A percentile compares a stretch with the other conserved stretches of the same genome.
These are phyloP conservation scores for Cercospora nicotianae DNA, from an alignment of 2,329 filamentous ascomycete genomes.

Conservation along the genomic window DNA sequence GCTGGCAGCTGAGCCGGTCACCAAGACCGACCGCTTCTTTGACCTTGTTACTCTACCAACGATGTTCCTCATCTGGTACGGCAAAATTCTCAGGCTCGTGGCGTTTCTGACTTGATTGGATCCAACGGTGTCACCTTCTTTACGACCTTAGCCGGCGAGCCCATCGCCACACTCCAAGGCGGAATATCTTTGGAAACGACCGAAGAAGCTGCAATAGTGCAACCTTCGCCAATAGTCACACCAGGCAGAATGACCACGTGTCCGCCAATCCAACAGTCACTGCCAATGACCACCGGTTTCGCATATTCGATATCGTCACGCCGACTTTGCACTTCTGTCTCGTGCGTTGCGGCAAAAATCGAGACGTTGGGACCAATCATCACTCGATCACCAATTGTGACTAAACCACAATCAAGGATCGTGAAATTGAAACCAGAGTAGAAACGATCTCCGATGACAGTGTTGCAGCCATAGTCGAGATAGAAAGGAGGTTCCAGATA, in stretches of 20 bases:
- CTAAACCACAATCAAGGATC: slow-evolving; percentile 54
- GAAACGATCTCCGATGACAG: slow-evolving; percentile 61
- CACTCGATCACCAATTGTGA: slow-evolving; percentile 54
- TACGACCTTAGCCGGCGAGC: slow-evolving; percentile 27
- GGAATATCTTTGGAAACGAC: slow-evolving; percentile 28
- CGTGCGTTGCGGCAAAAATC: slow-evolving; percentile 56
- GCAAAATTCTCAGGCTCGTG: background rate
- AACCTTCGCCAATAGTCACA: slow-evolving; percentile 29
- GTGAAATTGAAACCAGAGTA: slow-evolving; percentile 62
- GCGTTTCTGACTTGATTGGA: slow-evolving; percentile 7
- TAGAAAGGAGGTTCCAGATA: slow-evolving; percentile 63
- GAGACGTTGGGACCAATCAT: slow-evolving; percentile 56
- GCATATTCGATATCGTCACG: slow-evolving; percentile 53
- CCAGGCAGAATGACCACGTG: slow-evolving; percentile 31
- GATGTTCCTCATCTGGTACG: background rate
- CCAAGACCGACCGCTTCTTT: background rate
- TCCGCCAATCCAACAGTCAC: slow-evolving; percentile 28
- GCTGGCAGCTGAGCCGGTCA: background rate
- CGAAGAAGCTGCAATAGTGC: slow-evolving; percentile 28
- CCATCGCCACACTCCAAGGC: slow-evolving; percentile 29
- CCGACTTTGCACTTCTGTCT: slow-evolving; percentile 51
- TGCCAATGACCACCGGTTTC: slow-evolving; percentile 49
- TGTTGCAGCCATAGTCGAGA: slow-evolving; percentile 67
- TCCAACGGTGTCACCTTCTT: slow-evolving; percentile 28
- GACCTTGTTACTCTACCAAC: background rate